A percentile compares a stretch with the other conserved stretches of the same genome.
Conservation (phyloP, 192 early-diverging fungal genomes). For the Radiomyces spectabilis region DNA sequence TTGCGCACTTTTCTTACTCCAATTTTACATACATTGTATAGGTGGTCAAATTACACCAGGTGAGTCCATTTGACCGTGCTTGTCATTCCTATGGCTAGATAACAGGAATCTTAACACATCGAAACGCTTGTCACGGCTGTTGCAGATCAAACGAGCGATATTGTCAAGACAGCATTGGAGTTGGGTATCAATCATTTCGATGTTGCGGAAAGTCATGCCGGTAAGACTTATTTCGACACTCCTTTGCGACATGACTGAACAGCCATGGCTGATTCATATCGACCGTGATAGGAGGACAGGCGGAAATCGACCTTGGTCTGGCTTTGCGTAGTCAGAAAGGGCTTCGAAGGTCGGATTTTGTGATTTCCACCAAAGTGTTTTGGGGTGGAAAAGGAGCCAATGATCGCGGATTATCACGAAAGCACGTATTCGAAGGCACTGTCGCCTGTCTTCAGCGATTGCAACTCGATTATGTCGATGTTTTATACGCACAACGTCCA, state of each 20-base stretch:
- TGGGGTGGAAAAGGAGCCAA: slow-evolving; percentile 72
- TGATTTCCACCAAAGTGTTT: slow-evolving; percentile 77
- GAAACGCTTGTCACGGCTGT: background rate
- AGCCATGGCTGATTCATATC: background rate
- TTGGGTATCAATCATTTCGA: slow-evolving; percentile 77
- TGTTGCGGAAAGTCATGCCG: slow-evolving; percentile 49
- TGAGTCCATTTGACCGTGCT: no score
- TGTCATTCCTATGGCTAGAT: background rate
- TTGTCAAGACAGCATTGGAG: slow-evolving; percentile 62
- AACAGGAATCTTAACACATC: background rate
- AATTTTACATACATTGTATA: background rate
- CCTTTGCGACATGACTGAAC: background rate
- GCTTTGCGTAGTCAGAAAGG: slow-evolving; percentile 66
- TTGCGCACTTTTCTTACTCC: background rate
- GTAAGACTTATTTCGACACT: background rate
- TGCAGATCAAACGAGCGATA: slow-evolving; percentile 50
- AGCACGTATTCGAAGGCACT: slow-evolving; percentile 81
- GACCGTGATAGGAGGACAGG: slow-evolving; percentile 42
- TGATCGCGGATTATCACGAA: slow-evolving; percentile 75
- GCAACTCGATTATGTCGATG: slow-evolving; percentile 67
- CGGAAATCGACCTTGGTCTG: slow-evolving; percentile 67
- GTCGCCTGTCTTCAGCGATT: slow-evolving; percentile 63
- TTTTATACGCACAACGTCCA: slow-evolving; percentile 78
- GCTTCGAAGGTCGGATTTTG: slow-evolving; percentile 61
- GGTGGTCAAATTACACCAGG: background rate